Evolutionary conservation across 176 grass and related monocot genomes (phyloP), one percentile per base, ranked within the genome.

Genomic region (Triticum dicoccoides): DNA sequence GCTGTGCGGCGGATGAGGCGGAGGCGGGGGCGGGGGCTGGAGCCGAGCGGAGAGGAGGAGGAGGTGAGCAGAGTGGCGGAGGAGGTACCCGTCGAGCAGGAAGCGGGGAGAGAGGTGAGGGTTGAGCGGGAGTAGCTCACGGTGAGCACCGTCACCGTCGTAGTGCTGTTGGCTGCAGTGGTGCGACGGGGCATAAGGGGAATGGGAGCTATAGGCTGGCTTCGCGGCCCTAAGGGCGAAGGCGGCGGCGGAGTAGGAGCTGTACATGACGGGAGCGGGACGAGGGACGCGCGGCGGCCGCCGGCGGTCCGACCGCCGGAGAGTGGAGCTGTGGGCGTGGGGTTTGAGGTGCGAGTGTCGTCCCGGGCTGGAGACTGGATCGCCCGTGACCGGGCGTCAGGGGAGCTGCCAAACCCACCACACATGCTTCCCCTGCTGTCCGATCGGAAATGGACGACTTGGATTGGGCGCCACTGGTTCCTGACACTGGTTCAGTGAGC

Each of bases 41-140:
- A 91, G 89, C 20, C 49, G 81, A 8, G 81, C 76, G 49, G 85
- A 84, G 69, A 87, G 85, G 29, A 91, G 89, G 66, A 90, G 76
- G 34, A 87, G 76, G 65, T 85, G 76, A 17, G 84, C 4, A 14
- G 88, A 91, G 69, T 92, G 81, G 66, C 81, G 89, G 39, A 91
- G 84, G 32, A 95, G 91, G 79, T 82, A 81, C 4, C 85, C 93
- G 24, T 87, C 88, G 63, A 90, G 82, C 4, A 90, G 72, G n/a
- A 82, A 85, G 5, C 79, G 58, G 25, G 73, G 65, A 23, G 8
- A 4, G 3, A 80, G 78, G n/a, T 72, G 69, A 14, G 79, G 73
- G 78, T 79, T 86, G 33, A 69, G 87, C 18, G 54, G 65, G 74
- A 47, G 65, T 8, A 88, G 84, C 69, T 87, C 74, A 21, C 75